Evolutionary conservation across 495 filamentous ascomycete species (phyloP).

Genomic region (Penicillium desertorum): DNA sequence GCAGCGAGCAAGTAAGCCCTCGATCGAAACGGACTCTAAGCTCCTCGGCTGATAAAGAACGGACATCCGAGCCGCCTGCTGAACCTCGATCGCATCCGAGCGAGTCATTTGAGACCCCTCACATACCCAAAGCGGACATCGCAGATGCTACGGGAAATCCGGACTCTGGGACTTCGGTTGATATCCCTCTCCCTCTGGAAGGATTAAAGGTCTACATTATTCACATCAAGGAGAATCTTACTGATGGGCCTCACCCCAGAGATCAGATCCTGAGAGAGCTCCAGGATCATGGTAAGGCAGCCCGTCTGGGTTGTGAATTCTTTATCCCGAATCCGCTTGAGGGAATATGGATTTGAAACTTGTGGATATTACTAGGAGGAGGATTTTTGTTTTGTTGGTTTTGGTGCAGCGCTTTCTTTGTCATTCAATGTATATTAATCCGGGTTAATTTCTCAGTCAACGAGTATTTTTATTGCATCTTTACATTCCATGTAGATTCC

Average conservation of each 20-base stretch:
- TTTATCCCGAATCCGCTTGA: constrained; percentile 60
- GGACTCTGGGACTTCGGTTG: constrained; percentile 24
- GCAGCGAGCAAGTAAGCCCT: constrained; percentile 26
- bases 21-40: constrained; percentile 26
- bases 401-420: neutral
- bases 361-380: neutral
- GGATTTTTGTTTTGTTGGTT: neutral
- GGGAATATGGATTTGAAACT: constrained; percentile 38
- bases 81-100: neutral
- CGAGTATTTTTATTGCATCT: neutral
- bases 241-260: constrained; percentile 59
- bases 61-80: constrained; percentile 8
- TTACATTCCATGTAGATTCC: neutral
- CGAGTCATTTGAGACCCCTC: constrained; percentile 2
- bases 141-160: constrained; percentile 14
- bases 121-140: constrained; percentile 11
- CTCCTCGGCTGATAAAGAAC: neutral
- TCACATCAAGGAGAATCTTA: constrained; percentile 75
- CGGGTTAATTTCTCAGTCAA: neutral
- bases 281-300: constrained; percentile 55
- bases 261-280: constrained; percentile 71
- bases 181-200: constrained; percentile 41
- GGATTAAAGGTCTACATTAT: constrained; percentile 71
- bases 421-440: constrained; percentile 3
- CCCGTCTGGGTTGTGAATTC: constrained; percentile 76